Conservation (phyloP, 192 early-diverging fungal species). For the Coemansia pectinata region DNA sequence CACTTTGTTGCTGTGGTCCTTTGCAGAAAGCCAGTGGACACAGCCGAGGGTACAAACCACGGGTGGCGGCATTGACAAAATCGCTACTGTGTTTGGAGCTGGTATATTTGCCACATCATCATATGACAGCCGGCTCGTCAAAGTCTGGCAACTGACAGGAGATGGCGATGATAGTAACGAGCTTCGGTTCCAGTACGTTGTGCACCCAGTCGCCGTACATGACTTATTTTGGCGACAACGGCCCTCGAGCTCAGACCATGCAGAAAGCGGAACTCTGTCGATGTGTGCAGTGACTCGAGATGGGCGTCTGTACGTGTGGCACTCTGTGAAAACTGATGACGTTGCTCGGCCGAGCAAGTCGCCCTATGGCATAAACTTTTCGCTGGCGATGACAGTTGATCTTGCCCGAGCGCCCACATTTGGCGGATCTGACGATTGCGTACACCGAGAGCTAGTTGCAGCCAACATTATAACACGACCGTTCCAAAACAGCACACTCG, state of each 20-base stretch:
- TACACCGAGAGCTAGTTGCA: background rate
- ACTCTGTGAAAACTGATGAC: conserved; percentile 4
- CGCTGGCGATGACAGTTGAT: conserved; percentile 11
- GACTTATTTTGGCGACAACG: conserved; percentile 37
- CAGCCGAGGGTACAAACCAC: conserved; percentile 7
- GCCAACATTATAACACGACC: background rate
- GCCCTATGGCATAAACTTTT: conserved; percentile 15
- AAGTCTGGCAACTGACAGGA: conserved; percentile 35
- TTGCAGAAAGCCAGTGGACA: conserved; percentile 12
- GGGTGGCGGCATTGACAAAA: conserved; percentile 9
- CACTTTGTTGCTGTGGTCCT: conserved; percentile 18
- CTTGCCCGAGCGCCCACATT: background rate
- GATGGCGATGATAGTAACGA: background rate
- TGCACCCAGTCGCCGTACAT: conserved; percentile 23
- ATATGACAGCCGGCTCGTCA: conserved; percentile 21
- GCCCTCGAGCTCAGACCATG: background rate
- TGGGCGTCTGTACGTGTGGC: conserved; percentile 24
- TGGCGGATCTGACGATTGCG: background rate
- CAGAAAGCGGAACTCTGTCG: background rate
- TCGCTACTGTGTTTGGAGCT: conserved; percentile 14
- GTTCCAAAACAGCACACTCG: background rate
- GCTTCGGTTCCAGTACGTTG: conserved; percentile 44
- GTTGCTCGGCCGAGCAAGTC: background rate
- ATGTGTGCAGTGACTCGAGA: conserved; percentile 25
- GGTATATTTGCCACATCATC: conserved; percentile 33